These are phyloP conservation scores for Draba incana DNA, from an alignment of 345 rosid species.

Conservation along the genomic window DNA sequence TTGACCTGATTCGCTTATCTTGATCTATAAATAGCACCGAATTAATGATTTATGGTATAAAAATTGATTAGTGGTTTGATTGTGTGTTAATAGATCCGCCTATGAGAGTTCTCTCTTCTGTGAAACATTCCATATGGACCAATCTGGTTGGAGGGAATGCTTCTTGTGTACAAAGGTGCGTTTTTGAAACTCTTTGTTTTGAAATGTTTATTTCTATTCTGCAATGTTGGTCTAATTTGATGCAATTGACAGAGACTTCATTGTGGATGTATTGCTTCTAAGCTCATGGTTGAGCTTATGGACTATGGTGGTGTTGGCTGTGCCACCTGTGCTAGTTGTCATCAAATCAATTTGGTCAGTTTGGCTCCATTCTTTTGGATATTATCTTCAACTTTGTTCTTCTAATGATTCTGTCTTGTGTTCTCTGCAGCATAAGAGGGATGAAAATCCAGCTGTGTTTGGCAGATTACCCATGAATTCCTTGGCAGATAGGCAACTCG, in stretches of 20 bases:
- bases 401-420: conserved; percentile 2
- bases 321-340: conserved; percentile 51
- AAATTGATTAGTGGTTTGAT: conserved; percentile 14
- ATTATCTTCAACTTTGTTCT: conserved; percentile 19
- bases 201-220: neutral
- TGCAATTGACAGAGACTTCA: conserved; percentile 67
- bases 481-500: conserved; percentile 42
- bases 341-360: conserved; percentile 54
- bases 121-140: conserved; percentile 70
- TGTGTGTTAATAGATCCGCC: conserved; percentile 56
- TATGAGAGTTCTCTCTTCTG: conserved; percentile 69
- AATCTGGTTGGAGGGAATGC: conserved; percentile 95
- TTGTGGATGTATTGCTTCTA: conserved; percentile 88
- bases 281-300: conserved; percentile 56
- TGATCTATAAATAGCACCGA: conserved; percentile 29
- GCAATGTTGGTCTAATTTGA: neutral
- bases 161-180: conserved; percentile 61
- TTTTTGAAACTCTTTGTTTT: neutral
- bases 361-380: conserved; percentile 15
- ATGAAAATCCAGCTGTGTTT: conserved; percentile 52
- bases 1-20: neutral
- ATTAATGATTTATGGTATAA: neutral
- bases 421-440: conserved; percentile 46
- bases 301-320: conserved; percentile 90
- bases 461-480: conserved; percentile 44